Conservation (phyloP, 495 filamentous ascomycete species). For the Lophiotrema nucula region DNA sequence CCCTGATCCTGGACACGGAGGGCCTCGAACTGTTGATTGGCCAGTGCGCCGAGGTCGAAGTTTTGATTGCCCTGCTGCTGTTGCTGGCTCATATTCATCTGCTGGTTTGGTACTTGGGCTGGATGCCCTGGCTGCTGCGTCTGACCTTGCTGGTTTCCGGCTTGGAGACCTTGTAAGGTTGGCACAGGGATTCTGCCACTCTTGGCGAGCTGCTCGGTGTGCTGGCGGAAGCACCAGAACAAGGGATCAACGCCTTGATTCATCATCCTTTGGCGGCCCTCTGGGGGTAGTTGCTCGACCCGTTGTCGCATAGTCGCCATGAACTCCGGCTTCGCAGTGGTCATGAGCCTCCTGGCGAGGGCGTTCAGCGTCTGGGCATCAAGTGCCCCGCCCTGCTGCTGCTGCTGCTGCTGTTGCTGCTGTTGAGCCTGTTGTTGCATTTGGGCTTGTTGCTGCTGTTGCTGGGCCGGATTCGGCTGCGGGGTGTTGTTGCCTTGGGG, state of each 20-base stretch:
- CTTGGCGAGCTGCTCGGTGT: slow-evolving; percentile 44
- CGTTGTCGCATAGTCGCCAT: slow-evolving; percentile 48
- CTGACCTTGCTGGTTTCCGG: slow-evolving; percentile 15
- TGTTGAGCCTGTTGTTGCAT: slow-evolving; percentile 10
- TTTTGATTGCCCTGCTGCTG: slow-evolving; percentile 46
- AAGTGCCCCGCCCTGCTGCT: background rate
- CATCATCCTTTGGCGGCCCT: slow-evolving; percentile 46
- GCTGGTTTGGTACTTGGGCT: slow-evolving; percentile 47
- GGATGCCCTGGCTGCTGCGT: slow-evolving; percentile 30
- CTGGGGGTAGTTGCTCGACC: slow-evolving; percentile 41
- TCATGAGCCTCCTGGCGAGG: slow-evolving; percentile 45
- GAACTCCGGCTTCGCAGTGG: slow-evolving; percentile 46
- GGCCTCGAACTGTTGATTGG: slow-evolving; percentile 63
- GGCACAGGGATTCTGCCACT: background rate
- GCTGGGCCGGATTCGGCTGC: slow-evolving; percentile 28
- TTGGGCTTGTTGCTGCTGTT: slow-evolving; percentile 7
- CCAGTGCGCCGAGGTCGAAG: slow-evolving; percentile 55
- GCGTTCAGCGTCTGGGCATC: slow-evolving; percentile 48
- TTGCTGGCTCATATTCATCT: slow-evolving; percentile 29
- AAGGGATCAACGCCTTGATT: slow-evolving; percentile 50
- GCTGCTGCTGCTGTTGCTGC: slow-evolving; percentile 10
- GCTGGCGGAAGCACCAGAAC: slow-evolving; percentile 51
- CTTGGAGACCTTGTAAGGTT: slow-evolving; percentile 23
- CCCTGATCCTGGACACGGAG: slow-evolving; percentile 63
- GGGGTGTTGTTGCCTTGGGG: slow-evolving; percentile 38